Base-by-base conservation (phyloP, 768 basidiomycete species). In the Kwoniella dendrophila region DNA sequence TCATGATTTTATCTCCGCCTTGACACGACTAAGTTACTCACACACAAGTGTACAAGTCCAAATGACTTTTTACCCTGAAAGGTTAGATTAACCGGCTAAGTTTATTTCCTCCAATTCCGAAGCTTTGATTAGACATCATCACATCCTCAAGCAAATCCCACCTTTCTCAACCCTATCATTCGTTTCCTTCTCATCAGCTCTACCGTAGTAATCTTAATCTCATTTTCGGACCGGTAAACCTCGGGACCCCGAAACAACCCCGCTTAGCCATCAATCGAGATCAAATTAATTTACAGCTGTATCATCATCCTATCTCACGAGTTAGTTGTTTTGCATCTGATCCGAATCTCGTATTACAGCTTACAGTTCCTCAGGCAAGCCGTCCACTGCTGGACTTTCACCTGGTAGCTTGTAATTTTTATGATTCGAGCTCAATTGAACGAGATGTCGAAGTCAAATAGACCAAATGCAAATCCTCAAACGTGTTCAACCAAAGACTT, bases 401-500 rank as follows among this genome's bases (percentile, higher is more conserved):
- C n/a, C n/a, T n/a, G n/a, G n/a, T n/a, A n/a, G n/a, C n/a, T n/a
- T n/a, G n/a, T n/a, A n/a, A n/a, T n/a, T n/a, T n/a, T n/a, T n/a
- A n/a, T n/a, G n/a, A n/a, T n/a, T n/a, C n/a, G n/a, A n/a, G n/a
- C n/a, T n/a, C n/a, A n/a, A n/a, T n/a, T n/a, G n/a, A n/a, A n/a
- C n/a, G n/a, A n/a, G n/a, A n/a, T n/a, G n/a, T n/a, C n/a, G n/a
- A n/a, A n/a, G n/a, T n/a, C n/a, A n/a, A n/a, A n/a, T n/a, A n/a
- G n/a, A n/a, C n/a, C n/a, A n/a, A n/a, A n/a, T n/a, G n/a, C 20
- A 27, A 24, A 49, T 3, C 49, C 20, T 29, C 18, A n/a, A 32
- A 59, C 58, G 8, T 40, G 27, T 27, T 34, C 59, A 1, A 29
- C 16, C 10, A 51, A 51, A 27, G 59, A 70, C 40, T 44, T 67